Evolutionary conservation across 2,329 filamentous ascomycete genomes (phyloP), one percentile per base, ranked within the genome.

Genomic region (Monilinia vaccinii-corymbosi): DNA sequence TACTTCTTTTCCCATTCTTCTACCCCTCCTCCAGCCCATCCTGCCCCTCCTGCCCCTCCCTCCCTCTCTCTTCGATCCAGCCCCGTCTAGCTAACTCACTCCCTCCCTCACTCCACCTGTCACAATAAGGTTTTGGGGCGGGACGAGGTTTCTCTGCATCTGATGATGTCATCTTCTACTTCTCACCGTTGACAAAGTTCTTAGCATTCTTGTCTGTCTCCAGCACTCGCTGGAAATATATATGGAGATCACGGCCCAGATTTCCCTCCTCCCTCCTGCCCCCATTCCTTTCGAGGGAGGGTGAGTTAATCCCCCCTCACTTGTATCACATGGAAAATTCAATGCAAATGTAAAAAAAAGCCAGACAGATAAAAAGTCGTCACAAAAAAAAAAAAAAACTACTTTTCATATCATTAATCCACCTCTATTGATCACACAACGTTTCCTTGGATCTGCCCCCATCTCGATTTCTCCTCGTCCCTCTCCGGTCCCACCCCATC

Each of bases 331-430:
- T 42, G 9, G n/a, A 8, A 7, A 42, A 10, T 42, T n/a, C 10
- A 3, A 42, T 9, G 38, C 38, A 42, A 4, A 14, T 40, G 18
- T 3, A 42, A n/a, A 14, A 36, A 42, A n/a, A 14, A 36, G 14
- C 34, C 34, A 11, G 34, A 42, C 38, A 42, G 38, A 42, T n/a
- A 31, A 1, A 13, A 31, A 1, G 8, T 55, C 38, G 45, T 53
- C 51, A 44, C 44, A 23, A 42, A 23, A 52, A 52, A 45, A 52
- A 52, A 45, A 44, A 45, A 25, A 25, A 34, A 23, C 51, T 44
- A 44, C 7, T n/a, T 23, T 44, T 55, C 51, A 44, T 32, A 16
- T 52, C 50, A 55, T 55, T 55, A 55, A 55, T 55, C 51, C 51
- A 11, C 13, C 51, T 44, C 38, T 44, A 44, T 32, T 32, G 18